Evolutionary conservation across 306 rosid genomes (phyloP), one percentile per base, ranked within the genome.

Genomic region (Begonia masoniana): DNA sequence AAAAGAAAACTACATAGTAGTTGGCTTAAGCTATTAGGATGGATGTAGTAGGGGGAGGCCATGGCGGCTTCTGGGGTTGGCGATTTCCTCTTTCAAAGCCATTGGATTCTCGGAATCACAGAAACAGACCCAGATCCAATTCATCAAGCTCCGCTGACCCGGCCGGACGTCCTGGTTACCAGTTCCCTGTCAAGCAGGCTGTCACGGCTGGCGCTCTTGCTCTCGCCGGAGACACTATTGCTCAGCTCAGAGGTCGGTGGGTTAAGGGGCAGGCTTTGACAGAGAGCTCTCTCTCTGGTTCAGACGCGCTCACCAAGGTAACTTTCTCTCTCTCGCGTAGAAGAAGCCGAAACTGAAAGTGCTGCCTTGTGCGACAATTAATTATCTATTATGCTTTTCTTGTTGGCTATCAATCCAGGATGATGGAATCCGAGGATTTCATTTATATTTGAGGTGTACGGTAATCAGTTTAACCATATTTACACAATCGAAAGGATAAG

Each of bases 151-250:
- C 73, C 10, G 60, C 24, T 35, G 71, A 78, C n/a, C 64, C 88
- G 0, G 66, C 79, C 23, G 69, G 65, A 54, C 65, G 83, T 62
- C 57, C 74, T 43, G 79, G 79, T 65, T 70, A 45, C 57, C 70
- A 46, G 52, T 81, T 91, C 58, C 99, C 99, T 41, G 23, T 91
- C 14, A 78, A 78, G 69, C 94, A 86, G 74, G 89, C 94, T 43
- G 55, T 47, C 56, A 81, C 82, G 8, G 99, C 99, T 15, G 81
- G 84, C 67, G 61, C 84, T 10, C 74, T 79, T 59, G 62, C 68
- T 58, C 56, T 75, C 31, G 52, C 79, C 12, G 85, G 85, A 21
- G 85, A 79, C 65, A 75, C 76, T 1, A 66, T 79, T 21, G 82
- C 85, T 21, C 85, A 79, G 79, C 68, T 72, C 62, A 56, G 42